These are phyloP conservation scores for Hanseniaspora singularis DNA, from an alignment of 805 yeast species.

Conservation along the genomic window DNA sequence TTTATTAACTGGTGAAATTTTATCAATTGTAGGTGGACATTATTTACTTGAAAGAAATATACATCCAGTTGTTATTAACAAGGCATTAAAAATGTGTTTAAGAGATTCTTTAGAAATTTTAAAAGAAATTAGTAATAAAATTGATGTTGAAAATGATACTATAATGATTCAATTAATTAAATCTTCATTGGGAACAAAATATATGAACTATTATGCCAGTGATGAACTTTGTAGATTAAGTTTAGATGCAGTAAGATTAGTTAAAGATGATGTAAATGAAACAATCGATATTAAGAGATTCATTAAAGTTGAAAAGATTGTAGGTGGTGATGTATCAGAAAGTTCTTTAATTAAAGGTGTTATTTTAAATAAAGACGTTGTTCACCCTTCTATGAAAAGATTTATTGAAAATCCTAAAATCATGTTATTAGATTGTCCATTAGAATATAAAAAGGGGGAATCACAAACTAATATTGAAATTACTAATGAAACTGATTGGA, in stretches of 20 bases:
- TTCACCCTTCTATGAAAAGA: conserved; percentile 98
- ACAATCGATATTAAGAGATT: conserved; percentile 80
- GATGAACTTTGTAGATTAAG: conserved; percentile 83
- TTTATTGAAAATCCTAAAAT: conserved; percentile 78
- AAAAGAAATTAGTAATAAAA: conserved; percentile 68
- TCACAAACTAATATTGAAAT: conserved; percentile 96
- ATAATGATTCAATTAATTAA: conserved; percentile 79
- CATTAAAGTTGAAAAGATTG: conserved; percentile 86
- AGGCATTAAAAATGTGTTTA: conserved; percentile 83
- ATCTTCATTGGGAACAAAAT: conserved; percentile 93
- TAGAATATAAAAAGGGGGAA: conserved; percentile 98
- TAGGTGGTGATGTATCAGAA: conserved; percentile 86
- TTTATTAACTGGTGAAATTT: conserved; percentile 89
- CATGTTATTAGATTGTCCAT: conserved; percentile 83
- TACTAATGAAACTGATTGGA: conserved; percentile 93
- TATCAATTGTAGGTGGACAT: conserved; percentile 84
- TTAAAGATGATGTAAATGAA: conserved; percentile 45
- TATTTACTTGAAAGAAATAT: conserved; percentile 80
- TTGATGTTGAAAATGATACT: conserved; percentile 69
- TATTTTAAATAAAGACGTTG: conserved; percentile 86
- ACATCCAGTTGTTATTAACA: conserved; percentile 92
- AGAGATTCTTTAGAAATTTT: conserved; percentile 83
- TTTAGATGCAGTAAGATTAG: conserved; percentile 76
- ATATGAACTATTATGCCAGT: conserved; percentile 72
- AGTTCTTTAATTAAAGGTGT: conserved; percentile 82